Evolutionary conservation across 1,284 basidiomycete species (phyloP).

Genomic region (Trichosporon asahii): DNA sequence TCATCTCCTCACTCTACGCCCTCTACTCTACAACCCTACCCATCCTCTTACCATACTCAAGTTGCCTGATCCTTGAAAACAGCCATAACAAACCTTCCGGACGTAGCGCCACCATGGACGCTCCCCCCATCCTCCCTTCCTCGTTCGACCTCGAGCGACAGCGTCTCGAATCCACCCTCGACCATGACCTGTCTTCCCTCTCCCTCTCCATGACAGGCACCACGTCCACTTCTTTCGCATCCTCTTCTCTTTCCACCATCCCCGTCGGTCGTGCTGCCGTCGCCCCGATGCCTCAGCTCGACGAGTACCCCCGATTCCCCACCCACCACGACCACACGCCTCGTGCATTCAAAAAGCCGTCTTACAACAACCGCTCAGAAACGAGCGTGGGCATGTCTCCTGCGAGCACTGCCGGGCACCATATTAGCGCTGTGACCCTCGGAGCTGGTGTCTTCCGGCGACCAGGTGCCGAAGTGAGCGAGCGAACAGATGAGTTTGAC

Average conservation of each 20-base stretch:
- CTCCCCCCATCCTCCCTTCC: conserved; percentile 43
- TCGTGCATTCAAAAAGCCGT: conserved; percentile 11
- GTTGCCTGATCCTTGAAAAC: not conserved
- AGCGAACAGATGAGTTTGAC: conserved; percentile 62
- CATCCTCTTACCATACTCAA: not conserved
- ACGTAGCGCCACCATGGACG: conserved; percentile 29
- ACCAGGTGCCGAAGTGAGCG: conserved; percentile 57
- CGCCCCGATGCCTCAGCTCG: conserved; percentile 1
- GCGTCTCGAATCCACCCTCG: conserved; percentile 46
- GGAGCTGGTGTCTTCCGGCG: conserved; percentile 66
- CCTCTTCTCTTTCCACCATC: conserved; percentile 27
- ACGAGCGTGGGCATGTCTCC: conserved; percentile 47
- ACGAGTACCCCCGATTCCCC: conserved; percentile 15
- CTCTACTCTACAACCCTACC: not conserved
- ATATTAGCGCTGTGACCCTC: conserved; percentile 79
- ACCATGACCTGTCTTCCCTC: conserved; percentile 45
- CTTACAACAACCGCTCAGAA: conserved; percentile 8
- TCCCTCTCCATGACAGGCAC: conserved; percentile 31
- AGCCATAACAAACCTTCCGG: not conserved
- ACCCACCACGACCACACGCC: conserved; percentile 16
- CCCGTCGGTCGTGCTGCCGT: conserved; percentile 25
- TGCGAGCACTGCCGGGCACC: conserved; percentile 75
- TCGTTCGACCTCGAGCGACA: conserved; percentile 44
- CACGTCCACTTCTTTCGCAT: conserved; percentile 21
- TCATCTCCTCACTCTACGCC: not conserved